Evolutionary conservation across 2,329 filamentous ascomycete genomes (phyloP), one percentile per base, ranked within the genome.

Genomic region (Penicillium brasilianum): DNA sequence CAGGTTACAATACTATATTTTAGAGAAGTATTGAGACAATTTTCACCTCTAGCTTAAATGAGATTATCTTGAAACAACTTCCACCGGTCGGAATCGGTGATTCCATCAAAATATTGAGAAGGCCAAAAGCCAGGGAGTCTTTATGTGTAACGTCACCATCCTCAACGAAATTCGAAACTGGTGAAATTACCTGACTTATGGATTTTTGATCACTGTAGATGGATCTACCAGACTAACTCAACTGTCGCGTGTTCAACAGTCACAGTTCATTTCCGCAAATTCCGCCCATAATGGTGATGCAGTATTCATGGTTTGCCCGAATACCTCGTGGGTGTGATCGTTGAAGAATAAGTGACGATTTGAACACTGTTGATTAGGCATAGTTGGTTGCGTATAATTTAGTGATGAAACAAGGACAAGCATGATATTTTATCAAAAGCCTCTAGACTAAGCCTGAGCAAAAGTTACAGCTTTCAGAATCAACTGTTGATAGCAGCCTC

Each of bases 361-460:
- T 49, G 44, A 49, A 49, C 44, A 49, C 44, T 49, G 44, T 49
- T 49, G 14, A 30, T 49, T 49, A 16, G 14, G 18, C 44, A 49
- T 30, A 49, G 13, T 30, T 49, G 13, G 4, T 32, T 22, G 44
- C 20, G 10, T 22, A 49, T 16, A 30, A 30, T 49, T 22, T 30
- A 16, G 22, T 49, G 32, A 39, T 39, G 16, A 39, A 39, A 39
- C 8, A 9, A 34, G 11, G 11, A 34, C 32, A 34, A 10, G 32
- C 10, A 34, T 34, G 32, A 34, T 9, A 6, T 9, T 34, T 34
- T 34, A 34, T 34, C 32, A 34, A 34, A 4, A 34, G 32, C 32
- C 32, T 34, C 32, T 34, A 34, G 25, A 34, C 32, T 34, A 34
- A 34, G 32, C 32, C 8, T 13, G 32, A 13, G 11, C 32, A 34